Conservation (phyloP, 2,329 filamentous ascomycete genomes). For the Meredithiella fracta region DNA sequence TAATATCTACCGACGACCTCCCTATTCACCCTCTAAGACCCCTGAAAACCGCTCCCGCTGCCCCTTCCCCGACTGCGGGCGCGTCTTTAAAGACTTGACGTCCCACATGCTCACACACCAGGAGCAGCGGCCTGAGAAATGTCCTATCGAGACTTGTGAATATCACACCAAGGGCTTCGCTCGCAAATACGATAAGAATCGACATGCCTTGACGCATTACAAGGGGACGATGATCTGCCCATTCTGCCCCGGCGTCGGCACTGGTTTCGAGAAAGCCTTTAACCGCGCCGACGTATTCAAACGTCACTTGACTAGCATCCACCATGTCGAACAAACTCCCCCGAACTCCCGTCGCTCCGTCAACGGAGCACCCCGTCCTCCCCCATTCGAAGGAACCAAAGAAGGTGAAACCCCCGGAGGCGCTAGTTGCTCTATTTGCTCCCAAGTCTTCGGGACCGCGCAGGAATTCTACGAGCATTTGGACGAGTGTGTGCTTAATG, state of each 20-base stretch:
- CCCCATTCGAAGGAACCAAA: background rate
- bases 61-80: slow-evolving; percentile 40
- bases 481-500: slow-evolving; percentile 47
- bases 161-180: slow-evolving; percentile 92
- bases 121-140: slow-evolving; percentile 86
- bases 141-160: slow-evolving; percentile 82
- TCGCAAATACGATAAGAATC: slow-evolving; percentile 94
- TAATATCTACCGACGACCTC: background rate
- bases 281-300: slow-evolving; percentile 97
- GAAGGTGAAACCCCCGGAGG: slow-evolving; percentile 14
- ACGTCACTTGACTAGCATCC: slow-evolving; percentile 79
- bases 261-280: slow-evolving; percentile 82
- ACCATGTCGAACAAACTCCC: slow-evolving; percentile 85
- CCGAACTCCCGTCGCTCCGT: slow-evolving; percentile 72
- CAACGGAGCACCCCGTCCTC: slow-evolving; percentile 14
- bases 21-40: slow-evolving; percentile 18
- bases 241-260: slow-evolving; percentile 80
- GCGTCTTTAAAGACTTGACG: slow-evolving; percentile 47
- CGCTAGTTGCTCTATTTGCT: slow-evolving; percentile 87
- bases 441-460: slow-evolving; percentile 60
- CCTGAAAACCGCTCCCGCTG: slow-evolving; percentile 32
- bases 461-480: slow-evolving; percentile 97
- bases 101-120: slow-evolving; percentile 96
- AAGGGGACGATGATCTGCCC: slow-evolving; percentile 97
- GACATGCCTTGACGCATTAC: slow-evolving; percentile 91